Evolutionary conservation across 345 rosid genomes (phyloP).

Genomic region (Brassica incana): DNA sequence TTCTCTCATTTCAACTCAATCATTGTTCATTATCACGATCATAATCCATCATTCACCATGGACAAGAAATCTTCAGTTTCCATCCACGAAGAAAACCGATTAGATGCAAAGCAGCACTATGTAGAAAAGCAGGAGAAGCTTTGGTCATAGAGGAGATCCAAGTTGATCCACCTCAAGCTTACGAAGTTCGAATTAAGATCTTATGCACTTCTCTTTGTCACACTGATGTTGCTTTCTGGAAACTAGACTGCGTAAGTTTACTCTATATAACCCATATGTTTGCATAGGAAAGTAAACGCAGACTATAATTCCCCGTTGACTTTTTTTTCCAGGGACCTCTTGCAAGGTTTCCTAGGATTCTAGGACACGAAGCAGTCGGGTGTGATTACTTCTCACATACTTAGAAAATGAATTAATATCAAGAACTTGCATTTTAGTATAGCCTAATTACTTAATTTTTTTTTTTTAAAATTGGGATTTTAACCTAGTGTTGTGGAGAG

Average conservation of each 20-base stretch:
- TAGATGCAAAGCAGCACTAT: constrained; percentile 72
- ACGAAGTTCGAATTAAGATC: constrained; percentile 69
- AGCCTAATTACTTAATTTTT: not conserved
- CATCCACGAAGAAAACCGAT: constrained; percentile 43
- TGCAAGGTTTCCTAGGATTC: constrained; percentile 53
- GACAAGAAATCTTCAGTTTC: not conserved
- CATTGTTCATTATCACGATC: not conserved
- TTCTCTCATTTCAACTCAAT: not conserved
- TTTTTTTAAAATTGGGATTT: not conserved
- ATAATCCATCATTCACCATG: constrained; percentile 10
- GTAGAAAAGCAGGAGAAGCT: constrained; percentile 53
- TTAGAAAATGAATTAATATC: not conserved
- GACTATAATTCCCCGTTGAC: not conserved
- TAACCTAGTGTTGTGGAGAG: constrained; percentile 69
- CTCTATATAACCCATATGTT: not conserved
- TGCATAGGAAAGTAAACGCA: not conserved
- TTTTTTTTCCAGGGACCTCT: constrained; percentile 47
- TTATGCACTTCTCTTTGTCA: constrained; percentile 77
- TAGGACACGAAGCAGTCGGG: constrained; percentile 86
- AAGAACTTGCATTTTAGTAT: not conserved
- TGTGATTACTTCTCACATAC: constrained; percentile 19
- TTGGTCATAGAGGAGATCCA: constrained; percentile 60
- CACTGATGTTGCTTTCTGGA: constrained; percentile 57
- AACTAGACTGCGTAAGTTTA: constrained; percentile 42
- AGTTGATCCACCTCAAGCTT: constrained; percentile 72